A percentile compares a stretch with the other conserved stretches of the same genome.
These are phyloP conservation scores for Aurinia saxatilis DNA, from an alignment of 345 rosid genomes.

Conservation along the genomic window DNA sequence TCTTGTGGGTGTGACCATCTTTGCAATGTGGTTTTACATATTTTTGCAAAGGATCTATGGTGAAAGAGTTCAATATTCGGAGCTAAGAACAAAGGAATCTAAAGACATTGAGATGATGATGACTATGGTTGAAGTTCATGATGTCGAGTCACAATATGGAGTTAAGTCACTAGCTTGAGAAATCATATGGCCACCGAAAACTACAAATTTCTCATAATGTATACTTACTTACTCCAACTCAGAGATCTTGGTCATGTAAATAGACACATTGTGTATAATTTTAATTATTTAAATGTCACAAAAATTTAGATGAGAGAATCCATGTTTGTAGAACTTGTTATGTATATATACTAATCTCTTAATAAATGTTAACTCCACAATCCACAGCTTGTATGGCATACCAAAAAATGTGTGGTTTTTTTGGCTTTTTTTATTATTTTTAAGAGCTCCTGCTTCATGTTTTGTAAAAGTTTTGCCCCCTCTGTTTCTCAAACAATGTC, in stretches of 20 bases:
- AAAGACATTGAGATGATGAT: constrained; percentile 31
- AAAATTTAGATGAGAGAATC: background rate
- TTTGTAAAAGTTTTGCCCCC: no score
- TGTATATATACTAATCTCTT: no score
- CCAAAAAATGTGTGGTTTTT: no score
- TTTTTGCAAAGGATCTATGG: constrained; percentile 33
- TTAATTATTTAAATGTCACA: background rate
- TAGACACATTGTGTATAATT: background rate
- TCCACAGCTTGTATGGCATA: no score
- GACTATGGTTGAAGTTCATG: constrained; percentile 24
- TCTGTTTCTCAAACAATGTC: no score
- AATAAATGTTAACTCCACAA: no score
- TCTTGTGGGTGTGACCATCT: constrained; percentile 36
- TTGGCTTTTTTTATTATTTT: no score
- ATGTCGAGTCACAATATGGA: constrained; percentile 39
- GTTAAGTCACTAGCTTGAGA: constrained; percentile 15
- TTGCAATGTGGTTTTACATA: constrained; percentile 39
- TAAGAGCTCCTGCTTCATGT: no score
- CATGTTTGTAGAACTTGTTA: no score
- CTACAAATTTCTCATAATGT: background rate
- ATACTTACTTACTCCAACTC: background rate
- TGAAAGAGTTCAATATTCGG: constrained; percentile 33
- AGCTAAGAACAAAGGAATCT: constrained; percentile 34
- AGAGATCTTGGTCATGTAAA: background rate
- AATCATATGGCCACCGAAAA: background rate